A percentile compares a stretch with the other conserved stretches of the same genome.
Conservation (phyloP, 2,329 filamentous ascomycete species). For the Diaporthe australafricana region DNA sequence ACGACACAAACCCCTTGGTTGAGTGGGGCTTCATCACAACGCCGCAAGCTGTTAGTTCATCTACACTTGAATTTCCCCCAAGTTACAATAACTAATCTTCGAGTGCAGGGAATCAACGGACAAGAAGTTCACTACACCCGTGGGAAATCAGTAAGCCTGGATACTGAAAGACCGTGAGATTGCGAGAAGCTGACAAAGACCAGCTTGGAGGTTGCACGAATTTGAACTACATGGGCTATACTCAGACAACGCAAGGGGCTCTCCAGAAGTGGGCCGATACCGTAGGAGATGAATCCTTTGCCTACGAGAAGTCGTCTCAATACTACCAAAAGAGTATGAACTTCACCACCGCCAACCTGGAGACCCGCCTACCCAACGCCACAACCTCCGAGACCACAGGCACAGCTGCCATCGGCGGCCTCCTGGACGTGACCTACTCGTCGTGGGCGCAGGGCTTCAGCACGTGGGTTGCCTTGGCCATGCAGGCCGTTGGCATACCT, state of each 20-base stretch:
- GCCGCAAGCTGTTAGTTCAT: too few relatives aligned
- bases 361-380: slow-evolving; percentile 3
- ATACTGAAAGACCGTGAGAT: too few relatives aligned
- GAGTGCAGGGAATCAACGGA: too few relatives aligned
- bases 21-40: slow-evolving; percentile 31
- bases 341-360: slow-evolving; percentile 28
- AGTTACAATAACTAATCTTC: too few relatives aligned
- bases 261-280: too few relatives aligned
- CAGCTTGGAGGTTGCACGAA: slow-evolving; percentile 8
- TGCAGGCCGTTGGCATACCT: slow-evolving; percentile 1
- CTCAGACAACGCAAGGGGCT: too few relatives aligned
- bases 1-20: not conserved
- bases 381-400: too few relatives aligned
- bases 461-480: not conserved
- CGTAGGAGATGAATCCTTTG: too few relatives aligned
- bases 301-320: slow-evolving; percentile 23
- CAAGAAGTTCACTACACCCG: too few relatives aligned
- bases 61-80: too few relatives aligned
- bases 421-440: slow-evolving; percentile 7
- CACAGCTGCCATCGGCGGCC: not conserved
- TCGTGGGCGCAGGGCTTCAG: slow-evolving; percentile 17
- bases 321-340: slow-evolving; percentile 19
- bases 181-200: too few relatives aligned
- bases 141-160: too few relatives aligned
- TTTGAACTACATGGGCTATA: slow-evolving; percentile 33